Conservation (phyloP, 2,329 filamentous ascomycete species). For the Alternaria gaisen region DNA sequence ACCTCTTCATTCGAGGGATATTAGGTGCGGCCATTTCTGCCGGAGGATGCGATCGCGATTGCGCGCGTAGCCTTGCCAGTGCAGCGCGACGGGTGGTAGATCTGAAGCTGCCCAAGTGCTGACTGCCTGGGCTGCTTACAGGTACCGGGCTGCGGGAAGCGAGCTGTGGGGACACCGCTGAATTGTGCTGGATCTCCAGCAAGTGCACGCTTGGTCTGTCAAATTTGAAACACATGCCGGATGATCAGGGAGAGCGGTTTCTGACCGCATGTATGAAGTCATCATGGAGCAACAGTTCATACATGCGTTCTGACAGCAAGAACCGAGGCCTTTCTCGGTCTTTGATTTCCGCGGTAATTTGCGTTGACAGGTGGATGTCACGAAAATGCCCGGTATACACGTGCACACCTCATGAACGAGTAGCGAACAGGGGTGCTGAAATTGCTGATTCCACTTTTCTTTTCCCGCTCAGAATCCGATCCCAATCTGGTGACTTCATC, state of each 20-base stretch:
- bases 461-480: neutral
- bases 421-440: constrained; percentile 10
- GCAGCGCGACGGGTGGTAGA: constrained; percentile 3
- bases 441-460: constrained; percentile 17
- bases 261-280: constrained; percentile 24
- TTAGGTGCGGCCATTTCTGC: constrained; percentile 2
- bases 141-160: constrained; percentile 11
- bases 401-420: constrained; percentile 1
- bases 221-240: constrained; percentile 22
- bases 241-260: constrained; percentile 20
- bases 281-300: constrained; percentile 3
- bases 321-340: neutral
- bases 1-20: constrained; percentile 16
- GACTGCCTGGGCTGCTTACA: neutral
- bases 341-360: constrained; percentile 2
- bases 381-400: neutral
- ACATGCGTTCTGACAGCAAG: neutral
- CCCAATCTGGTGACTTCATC: constrained; percentile 1
- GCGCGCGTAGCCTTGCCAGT: constrained; percentile 8
- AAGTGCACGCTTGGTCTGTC: constrained; percentile 1
- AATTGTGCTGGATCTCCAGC: constrained; percentile 11
- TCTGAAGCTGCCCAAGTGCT: neutral
- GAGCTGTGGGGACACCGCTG: constrained; percentile 5
- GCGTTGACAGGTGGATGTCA: neutral
- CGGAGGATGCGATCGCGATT: constrained; percentile 6